phyloP scores from a whole-genome alignment of 495 filamentous ascomycete genomes.

The Penicillium tannophilum region DNA sequence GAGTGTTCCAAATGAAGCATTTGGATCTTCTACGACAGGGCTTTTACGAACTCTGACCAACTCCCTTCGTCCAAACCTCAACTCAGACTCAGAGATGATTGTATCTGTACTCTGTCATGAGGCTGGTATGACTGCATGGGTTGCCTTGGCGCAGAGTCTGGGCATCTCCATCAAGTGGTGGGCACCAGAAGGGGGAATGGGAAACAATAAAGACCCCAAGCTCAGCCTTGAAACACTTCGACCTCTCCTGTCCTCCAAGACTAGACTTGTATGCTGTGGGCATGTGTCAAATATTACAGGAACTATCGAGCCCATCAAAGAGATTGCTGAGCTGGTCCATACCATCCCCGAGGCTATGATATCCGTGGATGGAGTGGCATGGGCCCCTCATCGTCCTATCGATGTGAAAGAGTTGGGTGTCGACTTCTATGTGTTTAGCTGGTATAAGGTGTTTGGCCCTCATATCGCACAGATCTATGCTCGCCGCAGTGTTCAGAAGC shows the following conservation, averaged over 20 bases:
- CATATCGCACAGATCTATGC: not conserved
- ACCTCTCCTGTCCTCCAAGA: conserved; percentile 57
- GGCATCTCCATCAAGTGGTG: conserved; percentile 69
- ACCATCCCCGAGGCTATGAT: conserved; percentile 32
- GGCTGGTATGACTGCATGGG: conserved; percentile 70
- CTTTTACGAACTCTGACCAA: no score
- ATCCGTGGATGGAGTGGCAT: conserved; percentile 65
- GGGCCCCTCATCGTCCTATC: conserved; percentile 67
- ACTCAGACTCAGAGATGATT: no score
- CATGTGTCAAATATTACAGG: conserved; percentile 73
- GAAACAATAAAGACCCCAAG: conserved; percentile 23
- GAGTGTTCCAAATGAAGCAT: no score
- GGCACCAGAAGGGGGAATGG: conserved; percentile 23
- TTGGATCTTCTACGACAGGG: no score
- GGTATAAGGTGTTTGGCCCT: not conserved
- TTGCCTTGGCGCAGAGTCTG: conserved; percentile 58
- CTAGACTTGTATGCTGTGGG: conserved; percentile 66
- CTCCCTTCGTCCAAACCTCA: no score
- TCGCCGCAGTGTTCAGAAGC: not conserved
- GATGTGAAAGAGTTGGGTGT: conserved; percentile 67
- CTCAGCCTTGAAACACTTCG: conserved; percentile 57
- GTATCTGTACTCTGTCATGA: conserved; percentile 61
- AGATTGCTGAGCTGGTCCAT: conserved; percentile 52
- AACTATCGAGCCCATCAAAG: conserved; percentile 62
- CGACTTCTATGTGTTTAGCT: conserved; percentile 61